A percentile compares a stretch with the other conserved stretches of the same genome.
Conservation (phyloP, 257 asterid genomes). For the Verbena officinalis region DNA sequence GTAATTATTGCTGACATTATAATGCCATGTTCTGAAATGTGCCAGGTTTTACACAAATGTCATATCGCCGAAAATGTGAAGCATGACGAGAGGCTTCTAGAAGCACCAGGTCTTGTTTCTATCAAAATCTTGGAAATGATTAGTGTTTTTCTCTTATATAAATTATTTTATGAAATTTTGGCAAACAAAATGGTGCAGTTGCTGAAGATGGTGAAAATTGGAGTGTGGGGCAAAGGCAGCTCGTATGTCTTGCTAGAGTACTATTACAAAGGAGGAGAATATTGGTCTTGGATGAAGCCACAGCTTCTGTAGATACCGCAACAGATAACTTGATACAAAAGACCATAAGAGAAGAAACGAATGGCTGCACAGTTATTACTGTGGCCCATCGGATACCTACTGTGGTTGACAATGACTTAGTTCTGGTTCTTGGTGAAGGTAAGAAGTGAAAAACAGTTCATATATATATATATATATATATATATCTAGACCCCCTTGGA, state of each 20-base stretch:
- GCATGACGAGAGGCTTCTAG: constrained; percentile 70
- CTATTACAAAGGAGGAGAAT: constrained; percentile 66
- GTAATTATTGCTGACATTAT: no score
- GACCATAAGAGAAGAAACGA: constrained; percentile 73
- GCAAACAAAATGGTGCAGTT: constrained; percentile 43
- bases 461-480: background rate
- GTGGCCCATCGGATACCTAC: constrained; percentile 92
- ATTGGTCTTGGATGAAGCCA: constrained; percentile 78
- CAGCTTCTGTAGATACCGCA: constrained; percentile 76
- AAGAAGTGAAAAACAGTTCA: background rate
- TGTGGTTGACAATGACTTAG: constrained; percentile 77
- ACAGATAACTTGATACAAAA: constrained; percentile 74
- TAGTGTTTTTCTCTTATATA: background rate
- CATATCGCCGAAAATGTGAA: constrained; percentile 60
- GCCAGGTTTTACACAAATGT: constrained; percentile 70
- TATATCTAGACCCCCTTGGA: no score
- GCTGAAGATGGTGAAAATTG: constrained; percentile 90
- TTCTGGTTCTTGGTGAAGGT: constrained; percentile 85
- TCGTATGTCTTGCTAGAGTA: constrained; percentile 72
- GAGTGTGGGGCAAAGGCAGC: constrained; percentile 89
- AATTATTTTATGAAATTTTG: background rate
- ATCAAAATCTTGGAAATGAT: constrained; percentile 14
- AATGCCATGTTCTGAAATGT: background rate
- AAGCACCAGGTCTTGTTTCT: constrained; percentile 60
- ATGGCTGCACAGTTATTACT: constrained; percentile 69